Evolutionary conservation across 805 yeast genomes (phyloP).

Genomic region (Kodamaea restingae): DNA sequence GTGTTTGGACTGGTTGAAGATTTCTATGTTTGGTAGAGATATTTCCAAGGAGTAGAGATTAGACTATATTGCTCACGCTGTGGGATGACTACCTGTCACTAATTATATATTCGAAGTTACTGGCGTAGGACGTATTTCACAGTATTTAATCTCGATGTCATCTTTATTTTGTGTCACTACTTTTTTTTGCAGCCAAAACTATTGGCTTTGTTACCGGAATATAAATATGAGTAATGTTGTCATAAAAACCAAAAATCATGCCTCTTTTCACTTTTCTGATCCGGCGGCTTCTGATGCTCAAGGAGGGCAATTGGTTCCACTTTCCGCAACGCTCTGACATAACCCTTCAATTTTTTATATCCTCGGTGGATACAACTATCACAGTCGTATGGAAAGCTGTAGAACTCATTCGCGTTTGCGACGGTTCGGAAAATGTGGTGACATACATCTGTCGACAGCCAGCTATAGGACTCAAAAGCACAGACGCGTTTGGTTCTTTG

Average conservation of each 20-base stretch:
- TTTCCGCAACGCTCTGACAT: conserved; percentile 28
- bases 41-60: conserved; percentile 68
- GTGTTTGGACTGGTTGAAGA: conserved; percentile 84
- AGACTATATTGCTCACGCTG: too few relatives aligned
- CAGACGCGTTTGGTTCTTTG: conserved; percentile 17
- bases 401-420: conserved; percentile 11
- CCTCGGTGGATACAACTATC: conserved; percentile 3
- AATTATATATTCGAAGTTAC: too few relatives aligned
- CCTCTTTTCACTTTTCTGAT: conserved; percentile 6
- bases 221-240: too few relatives aligned
- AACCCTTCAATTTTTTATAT: conserved; percentile 13
- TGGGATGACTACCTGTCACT: too few relatives aligned
- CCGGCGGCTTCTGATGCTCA: conserved; percentile 7
- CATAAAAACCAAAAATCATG: conserved; percentile 1
- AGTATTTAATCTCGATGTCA: too few relatives aligned
- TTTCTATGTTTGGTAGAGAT: conserved; percentile 87
- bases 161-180: too few relatives aligned
- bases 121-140: too few relatives aligned
- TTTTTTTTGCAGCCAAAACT: too few relatives aligned
- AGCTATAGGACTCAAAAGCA: conserved; percentile 26
- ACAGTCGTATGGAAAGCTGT: conserved; percentile 20
- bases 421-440: conserved; percentile 9
- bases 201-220: too few relatives aligned
- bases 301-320: conserved; percentile 23
- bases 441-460: conserved; percentile 23